Evolutionary conservation across 2,329 filamentous ascomycete species (phyloP).

Genomic region (Emmonsiellopsis sp.): DNA sequence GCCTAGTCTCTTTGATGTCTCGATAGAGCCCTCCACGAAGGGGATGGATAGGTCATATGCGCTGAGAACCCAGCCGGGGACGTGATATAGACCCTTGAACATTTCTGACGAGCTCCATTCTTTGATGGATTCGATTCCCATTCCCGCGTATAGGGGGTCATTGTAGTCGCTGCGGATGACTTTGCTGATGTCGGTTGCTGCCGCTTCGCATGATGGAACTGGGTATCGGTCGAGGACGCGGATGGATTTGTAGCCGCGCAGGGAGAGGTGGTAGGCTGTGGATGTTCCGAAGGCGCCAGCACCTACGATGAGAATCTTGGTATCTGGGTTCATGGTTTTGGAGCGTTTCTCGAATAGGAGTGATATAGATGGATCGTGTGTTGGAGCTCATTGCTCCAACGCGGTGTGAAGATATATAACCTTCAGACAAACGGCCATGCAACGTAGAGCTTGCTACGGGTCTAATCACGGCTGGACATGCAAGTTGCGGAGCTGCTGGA

Average conservation of each 20-base stretch:
- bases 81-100: slow-evolving; percentile 38
- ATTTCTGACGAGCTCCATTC: slow-evolving; percentile 37
- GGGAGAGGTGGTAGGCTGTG: slow-evolving; percentile 42
- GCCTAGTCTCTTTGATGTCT: neutral
- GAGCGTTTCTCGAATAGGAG: neutral
- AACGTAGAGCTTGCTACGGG: too few species aligned
- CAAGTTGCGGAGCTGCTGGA: too few species aligned
- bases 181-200: slow-evolving; percentile 44
- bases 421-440: too few species aligned
- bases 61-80: slow-evolving; percentile 28
- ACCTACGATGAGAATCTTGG: slow-evolving; percentile 32
- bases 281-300: slow-evolving; percentile 44
- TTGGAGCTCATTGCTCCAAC: neutral
- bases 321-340: neutral
- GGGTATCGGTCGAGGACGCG: slow-evolving; percentile 40
- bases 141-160: slow-evolving; percentile 2
- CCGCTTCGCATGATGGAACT: slow-evolving; percentile 38
- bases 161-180: slow-evolving; percentile 19
- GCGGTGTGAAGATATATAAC: too few species aligned
- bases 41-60: slow-evolving; percentile 23
- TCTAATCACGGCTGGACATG: too few species aligned
- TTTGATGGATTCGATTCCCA: slow-evolving; percentile 21
- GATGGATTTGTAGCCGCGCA: slow-evolving; percentile 40
- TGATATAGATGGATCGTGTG: neutral
- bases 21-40: neutral